A percentile compares a stretch with the other conserved stretches of the same genome.
phyloP scores from a whole-genome alignment of 2,329 filamentous ascomycete species.

The Aspergillus bombycis region DNA sequence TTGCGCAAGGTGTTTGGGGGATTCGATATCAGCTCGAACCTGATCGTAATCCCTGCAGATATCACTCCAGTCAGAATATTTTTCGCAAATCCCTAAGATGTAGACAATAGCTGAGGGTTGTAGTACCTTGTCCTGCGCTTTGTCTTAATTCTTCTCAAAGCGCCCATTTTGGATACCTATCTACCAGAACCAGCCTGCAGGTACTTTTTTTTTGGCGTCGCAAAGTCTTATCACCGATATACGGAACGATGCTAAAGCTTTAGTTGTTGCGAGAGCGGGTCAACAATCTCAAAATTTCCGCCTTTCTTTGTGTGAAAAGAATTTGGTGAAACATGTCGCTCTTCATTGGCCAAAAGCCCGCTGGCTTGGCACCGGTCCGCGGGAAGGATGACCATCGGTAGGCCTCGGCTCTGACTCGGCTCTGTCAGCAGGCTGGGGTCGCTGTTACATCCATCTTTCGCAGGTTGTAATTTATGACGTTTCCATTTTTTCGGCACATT shows the following conservation, averaged over 20 bases:
- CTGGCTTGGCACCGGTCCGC: slow-evolving; percentile 29
- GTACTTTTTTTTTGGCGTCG: slow-evolving; percentile 3
- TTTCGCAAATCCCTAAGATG: neutral
- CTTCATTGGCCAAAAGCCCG: slow-evolving; percentile 30
- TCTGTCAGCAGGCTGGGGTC: slow-evolving; percentile 29
- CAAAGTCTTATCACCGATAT: slow-evolving; percentile 39
- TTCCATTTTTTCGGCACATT: slow-evolving; percentile 29
- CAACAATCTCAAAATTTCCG: slow-evolving; percentile 31
- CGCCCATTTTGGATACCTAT: slow-evolving; percentile 61
- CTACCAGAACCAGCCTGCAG: slow-evolving; percentile 15
- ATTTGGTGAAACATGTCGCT: slow-evolving; percentile 28
- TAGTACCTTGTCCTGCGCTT: slow-evolving; percentile 68
- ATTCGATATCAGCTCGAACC: slow-evolving; percentile 78
- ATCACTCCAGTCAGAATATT: slow-evolving; percentile 23
- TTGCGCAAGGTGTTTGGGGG: slow-evolving; percentile 76
- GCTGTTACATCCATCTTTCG: slow-evolving; percentile 20
- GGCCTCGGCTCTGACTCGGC: slow-evolving; percentile 39
- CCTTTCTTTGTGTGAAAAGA: slow-evolving; percentile 28
- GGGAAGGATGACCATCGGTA: slow-evolving; percentile 34
- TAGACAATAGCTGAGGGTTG: slow-evolving; percentile 17
- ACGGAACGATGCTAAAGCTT: slow-evolving; percentile 33
- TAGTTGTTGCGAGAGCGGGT: slow-evolving; percentile 32
- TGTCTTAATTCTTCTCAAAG: slow-evolving; percentile 70
- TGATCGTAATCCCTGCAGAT: slow-evolving; percentile 83
- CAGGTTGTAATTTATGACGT: slow-evolving; percentile 35